Conservation (phyloP, 441 rosid species). For the Iberis amara region DNA sequence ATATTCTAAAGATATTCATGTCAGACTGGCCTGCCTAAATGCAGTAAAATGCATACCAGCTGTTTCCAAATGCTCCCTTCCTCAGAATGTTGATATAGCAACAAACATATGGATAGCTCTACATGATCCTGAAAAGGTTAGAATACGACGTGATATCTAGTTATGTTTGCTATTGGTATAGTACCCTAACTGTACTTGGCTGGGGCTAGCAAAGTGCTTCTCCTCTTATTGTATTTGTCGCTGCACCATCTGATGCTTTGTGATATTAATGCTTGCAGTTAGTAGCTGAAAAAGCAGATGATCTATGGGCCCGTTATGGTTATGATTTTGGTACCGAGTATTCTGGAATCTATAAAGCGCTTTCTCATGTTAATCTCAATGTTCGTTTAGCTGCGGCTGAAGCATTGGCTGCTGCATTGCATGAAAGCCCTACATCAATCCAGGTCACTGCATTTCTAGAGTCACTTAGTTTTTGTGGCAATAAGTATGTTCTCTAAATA, state of each 20-base stretch:
- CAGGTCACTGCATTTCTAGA: conserved; percentile 47
- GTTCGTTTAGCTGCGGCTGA: conserved; percentile 93
- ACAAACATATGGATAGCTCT: conserved; percentile 93
- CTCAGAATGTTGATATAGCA: conserved; percentile 72
- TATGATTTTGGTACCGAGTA: conserved; percentile 83
- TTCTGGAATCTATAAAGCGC: conserved; percentile 79
- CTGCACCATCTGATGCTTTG: conserved; percentile 17
- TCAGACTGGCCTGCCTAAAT: conserved; percentile 95
- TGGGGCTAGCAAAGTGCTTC: conserved; percentile 8
- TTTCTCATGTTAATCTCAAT: conserved; percentile 69
- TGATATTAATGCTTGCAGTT: conserved; percentile 44
- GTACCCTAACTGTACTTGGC: conserved; percentile 3
- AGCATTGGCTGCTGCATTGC: conserved; percentile 97
- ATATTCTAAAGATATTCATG: conserved; percentile 91
- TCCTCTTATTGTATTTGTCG: conserved; percentile 1
- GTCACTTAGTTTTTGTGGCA: conserved; percentile 19
- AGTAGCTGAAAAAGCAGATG: conserved; percentile 91
- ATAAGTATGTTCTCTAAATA: conserved; percentile 27
- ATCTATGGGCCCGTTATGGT: conserved; percentile 96
- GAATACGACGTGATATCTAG: conserved; percentile 16
- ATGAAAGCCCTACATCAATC: conserved; percentile 80
- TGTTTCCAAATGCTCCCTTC: conserved; percentile 65
- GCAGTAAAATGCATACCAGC: conserved; percentile 94
- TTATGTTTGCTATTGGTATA: conserved; percentile 12
- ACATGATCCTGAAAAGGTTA: conserved; percentile 97